A percentile compares a stretch with the other conserved stretches of the same genome.
Evolutionary conservation across 139 green algal genomes (phyloP).

Genomic region (Penium margaritaceum): DNA sequence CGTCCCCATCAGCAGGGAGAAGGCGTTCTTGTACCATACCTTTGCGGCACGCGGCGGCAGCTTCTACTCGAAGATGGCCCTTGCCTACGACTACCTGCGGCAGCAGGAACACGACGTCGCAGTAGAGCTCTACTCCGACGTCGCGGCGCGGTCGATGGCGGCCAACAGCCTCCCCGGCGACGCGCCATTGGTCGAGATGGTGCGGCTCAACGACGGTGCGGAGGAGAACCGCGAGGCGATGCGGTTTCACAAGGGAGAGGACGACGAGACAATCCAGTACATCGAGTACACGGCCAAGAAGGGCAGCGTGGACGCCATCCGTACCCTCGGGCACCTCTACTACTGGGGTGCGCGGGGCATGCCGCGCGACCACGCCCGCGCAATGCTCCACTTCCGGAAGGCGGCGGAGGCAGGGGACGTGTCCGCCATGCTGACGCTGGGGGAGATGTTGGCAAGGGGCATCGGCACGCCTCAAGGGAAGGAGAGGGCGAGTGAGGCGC

Average conservation of each 20-base stretch:
- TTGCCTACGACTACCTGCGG: constrained; percentile 24
- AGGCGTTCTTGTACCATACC: constrained; percentile 27
- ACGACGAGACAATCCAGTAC: constrained; percentile 44
- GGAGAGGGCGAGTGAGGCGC: too few relatives aligned
- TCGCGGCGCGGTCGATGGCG: too few relatives aligned
- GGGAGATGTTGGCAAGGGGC: too few relatives aligned
- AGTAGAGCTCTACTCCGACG: constrained; percentile 25
- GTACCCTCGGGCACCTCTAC: constrained; percentile 26
- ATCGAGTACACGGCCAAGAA: constrained; percentile 24
- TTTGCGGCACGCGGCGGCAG: constrained; percentile 31
- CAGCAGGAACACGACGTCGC: constrained; percentile 34
- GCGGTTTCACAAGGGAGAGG: constrained; percentile 30
- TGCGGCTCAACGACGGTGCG: constrained; percentile 13
- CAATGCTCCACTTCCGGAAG: too few relatives aligned
- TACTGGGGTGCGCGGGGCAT: too few relatives aligned
- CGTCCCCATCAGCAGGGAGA: constrained; percentile 39
- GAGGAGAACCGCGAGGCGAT: constrained; percentile 31
- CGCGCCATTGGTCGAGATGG: constrained; percentile 31
- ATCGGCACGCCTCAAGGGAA: too few relatives aligned
- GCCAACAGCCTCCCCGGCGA: background rate
- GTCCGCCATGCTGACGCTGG: too few relatives aligned
- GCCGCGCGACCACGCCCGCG: too few relatives aligned
- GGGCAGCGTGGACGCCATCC: constrained; percentile 1
- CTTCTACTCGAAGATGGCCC: constrained; percentile 35
- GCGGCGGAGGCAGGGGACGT: too few relatives aligned